Evolutionary conservation across 768 basidiomycete genomes (phyloP).

Genomic region (Mycena sanguinolenta): DNA sequence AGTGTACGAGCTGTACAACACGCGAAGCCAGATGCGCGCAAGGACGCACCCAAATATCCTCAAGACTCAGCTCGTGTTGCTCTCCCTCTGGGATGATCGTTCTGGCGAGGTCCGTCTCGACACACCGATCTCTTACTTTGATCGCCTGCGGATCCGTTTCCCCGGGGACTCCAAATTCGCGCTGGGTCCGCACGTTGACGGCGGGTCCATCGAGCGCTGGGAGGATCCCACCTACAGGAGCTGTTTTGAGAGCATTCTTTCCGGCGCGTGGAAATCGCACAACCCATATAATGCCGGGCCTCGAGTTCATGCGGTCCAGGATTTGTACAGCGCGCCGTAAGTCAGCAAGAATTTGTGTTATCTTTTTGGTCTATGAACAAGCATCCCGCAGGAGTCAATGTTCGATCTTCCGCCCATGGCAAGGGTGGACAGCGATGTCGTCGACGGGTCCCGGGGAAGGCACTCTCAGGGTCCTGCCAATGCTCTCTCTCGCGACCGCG

Average conservation of each 20-base stretch:
- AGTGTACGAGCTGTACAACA: slow-evolving; percentile 83
- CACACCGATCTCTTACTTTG: slow-evolving; percentile 81
- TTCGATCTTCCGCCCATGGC: slow-evolving; percentile 69
- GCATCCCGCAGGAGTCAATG: slow-evolving; percentile 58
- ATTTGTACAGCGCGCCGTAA: slow-evolving; percentile 73
- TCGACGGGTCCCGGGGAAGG: slow-evolving; percentile 71
- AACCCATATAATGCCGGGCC: slow-evolving; percentile 65
- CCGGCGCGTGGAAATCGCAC: slow-evolving; percentile 60
- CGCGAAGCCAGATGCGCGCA: slow-evolving; percentile 71
- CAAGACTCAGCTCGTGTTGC: slow-evolving; percentile 67
- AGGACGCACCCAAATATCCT: slow-evolving; percentile 75
- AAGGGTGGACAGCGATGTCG: slow-evolving; percentile 69
- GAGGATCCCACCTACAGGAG: slow-evolving; percentile 59
- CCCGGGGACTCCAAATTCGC: slow-evolving; percentile 80
- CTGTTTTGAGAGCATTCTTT: slow-evolving; percentile 60
- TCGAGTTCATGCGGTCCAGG: slow-evolving; percentile 65
- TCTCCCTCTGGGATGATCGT: slow-evolving; percentile 71
- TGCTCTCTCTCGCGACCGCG: slow-evolving; percentile 66
- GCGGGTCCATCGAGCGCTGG: slow-evolving; percentile 69
- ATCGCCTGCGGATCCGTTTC: slow-evolving; percentile 78
- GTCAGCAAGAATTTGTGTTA: slow-evolving; percentile 37
- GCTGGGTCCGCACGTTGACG: slow-evolving; percentile 72
- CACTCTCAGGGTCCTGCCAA: slow-evolving; percentile 73
- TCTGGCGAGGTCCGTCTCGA: slow-evolving; percentile 59
- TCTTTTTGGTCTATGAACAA: background rate